Percentiles rank a stretch among this genome's conserved stretches.
Evolutionary conservation across 1,284 basidiomycete species (phyloP).

Genomic region (Papiliotrema laurentii): DNA sequence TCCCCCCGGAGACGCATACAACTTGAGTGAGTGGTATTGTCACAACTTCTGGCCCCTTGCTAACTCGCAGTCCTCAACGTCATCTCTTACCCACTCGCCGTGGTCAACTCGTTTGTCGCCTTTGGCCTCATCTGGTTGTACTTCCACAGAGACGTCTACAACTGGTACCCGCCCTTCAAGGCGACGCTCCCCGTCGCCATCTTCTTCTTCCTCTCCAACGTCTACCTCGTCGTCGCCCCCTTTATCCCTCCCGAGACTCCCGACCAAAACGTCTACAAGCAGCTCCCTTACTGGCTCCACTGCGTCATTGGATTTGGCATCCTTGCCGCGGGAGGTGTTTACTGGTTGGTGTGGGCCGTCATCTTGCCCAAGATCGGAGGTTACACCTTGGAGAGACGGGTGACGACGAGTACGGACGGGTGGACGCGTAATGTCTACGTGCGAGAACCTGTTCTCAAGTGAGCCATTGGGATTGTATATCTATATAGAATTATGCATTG

Average conservation of each 20-base stretch:
- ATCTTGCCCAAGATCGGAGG: background rate
- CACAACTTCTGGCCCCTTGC: background rate
- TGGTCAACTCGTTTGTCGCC: background rate
- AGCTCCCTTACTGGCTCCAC: background rate
- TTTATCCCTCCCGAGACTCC: background rate
- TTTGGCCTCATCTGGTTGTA: background rate
- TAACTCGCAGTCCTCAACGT: background rate
- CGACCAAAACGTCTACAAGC: background rate
- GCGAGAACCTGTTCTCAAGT: background rate
- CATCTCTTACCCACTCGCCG: background rate
- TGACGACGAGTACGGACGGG: background rate
- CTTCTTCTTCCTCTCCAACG: background rate
- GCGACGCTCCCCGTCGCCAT: background rate
- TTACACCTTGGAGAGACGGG: background rate
- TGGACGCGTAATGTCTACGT: background rate
- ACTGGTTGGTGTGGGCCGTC: background rate
- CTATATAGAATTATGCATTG: too few relatives aligned
- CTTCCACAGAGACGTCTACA: conserved; percentile 1
- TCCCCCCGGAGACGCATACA: conserved; percentile 57
- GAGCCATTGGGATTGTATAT: too few relatives aligned
- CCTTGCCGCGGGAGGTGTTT: background rate
- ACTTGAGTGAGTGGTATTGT: conserved; percentile 17
- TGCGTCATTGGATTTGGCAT: background rate
- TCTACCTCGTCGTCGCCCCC: background rate
- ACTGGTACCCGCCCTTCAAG: conserved; percentile 2